Conservation (phyloP, 2,329 filamentous ascomycete genomes). For the Pseudogymnoascus sp. region DNA sequence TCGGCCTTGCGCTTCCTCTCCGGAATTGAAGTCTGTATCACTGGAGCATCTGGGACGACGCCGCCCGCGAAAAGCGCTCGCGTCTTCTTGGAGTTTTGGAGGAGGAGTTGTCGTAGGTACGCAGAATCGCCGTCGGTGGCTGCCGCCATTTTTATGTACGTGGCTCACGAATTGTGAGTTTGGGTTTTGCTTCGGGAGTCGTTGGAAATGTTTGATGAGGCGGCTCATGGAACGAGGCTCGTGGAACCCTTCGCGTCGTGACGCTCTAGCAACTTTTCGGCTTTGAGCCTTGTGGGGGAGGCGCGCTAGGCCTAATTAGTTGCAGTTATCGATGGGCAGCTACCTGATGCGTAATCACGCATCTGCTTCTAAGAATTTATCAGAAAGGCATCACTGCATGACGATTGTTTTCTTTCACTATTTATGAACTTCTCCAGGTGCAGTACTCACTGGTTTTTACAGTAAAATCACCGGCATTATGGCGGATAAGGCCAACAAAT, state of each 20-base stretch:
- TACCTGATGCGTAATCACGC: slow-evolving; percentile 9
- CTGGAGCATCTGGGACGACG: slow-evolving; percentile 7
- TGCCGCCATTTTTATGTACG: slow-evolving; percentile 23
- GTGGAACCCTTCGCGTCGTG: slow-evolving; percentile 15
- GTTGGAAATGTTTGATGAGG: slow-evolving; percentile 3
- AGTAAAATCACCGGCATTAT: background rate
- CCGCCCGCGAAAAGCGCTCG: slow-evolving; percentile 34
- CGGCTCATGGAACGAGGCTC: slow-evolving; percentile 8
- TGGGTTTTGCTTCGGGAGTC: background rate
- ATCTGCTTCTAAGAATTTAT: background rate
- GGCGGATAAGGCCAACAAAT: slow-evolving; percentile 50
- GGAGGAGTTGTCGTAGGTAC: slow-evolving; percentile 33
- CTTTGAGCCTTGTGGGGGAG: slow-evolving; percentile 5
- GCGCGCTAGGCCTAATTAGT: background rate
- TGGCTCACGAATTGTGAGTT: slow-evolving; percentile 3
- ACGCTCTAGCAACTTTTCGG: slow-evolving; percentile 10
- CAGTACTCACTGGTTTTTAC: background rate
- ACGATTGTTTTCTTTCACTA: background rate
- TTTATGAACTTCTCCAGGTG: background rate
- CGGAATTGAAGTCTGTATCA: background rate
- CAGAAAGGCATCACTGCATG: background rate
- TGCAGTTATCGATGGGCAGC: slow-evolving; percentile 12
- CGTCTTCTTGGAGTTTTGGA: slow-evolving; percentile 36
- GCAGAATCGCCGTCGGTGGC: slow-evolving; percentile 26
- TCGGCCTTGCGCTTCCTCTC: slow-evolving; percentile 19